These are phyloP conservation scores for Colletotrichum sojae DNA, from an alignment of 2,329 filamentous ascomycete species.

Conservation along the genomic window DNA sequence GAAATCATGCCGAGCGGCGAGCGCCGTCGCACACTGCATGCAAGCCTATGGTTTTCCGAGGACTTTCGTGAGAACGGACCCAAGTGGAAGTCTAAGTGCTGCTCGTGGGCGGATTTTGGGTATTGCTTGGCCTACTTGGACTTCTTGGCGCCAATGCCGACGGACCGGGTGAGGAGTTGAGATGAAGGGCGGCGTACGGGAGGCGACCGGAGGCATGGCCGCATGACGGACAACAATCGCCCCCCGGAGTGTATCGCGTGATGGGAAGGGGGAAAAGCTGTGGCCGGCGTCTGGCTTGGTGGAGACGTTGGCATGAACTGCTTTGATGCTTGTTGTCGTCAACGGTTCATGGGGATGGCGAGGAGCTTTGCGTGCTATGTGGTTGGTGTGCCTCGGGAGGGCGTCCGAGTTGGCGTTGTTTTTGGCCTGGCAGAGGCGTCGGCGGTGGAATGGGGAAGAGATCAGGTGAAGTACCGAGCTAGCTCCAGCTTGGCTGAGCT, in stretches of 20 bases:
- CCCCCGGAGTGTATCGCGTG: neutral
- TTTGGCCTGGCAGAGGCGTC: neutral
- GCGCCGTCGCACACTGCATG: neutral
- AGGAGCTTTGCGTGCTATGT: constrained; percentile 7
- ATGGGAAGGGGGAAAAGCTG: neutral
- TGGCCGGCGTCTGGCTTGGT: neutral
- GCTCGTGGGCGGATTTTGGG: neutral
- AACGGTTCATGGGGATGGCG: neutral
- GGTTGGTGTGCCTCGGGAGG: neutral
- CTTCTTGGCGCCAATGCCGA: constrained; percentile 26
- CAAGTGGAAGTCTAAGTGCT: constrained; percentile 4
- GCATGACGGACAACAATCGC: neutral
- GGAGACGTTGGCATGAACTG: constrained; percentile 19
- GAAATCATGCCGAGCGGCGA: neutral
- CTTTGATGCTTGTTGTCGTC: constrained; percentile 15
- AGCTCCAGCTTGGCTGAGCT: neutral
- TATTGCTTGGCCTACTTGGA: constrained; percentile 3
- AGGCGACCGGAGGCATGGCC: neutral
- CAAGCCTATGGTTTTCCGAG: neutral
- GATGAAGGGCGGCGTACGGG: neutral
- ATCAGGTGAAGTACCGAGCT: neutral
- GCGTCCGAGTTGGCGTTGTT: neutral
- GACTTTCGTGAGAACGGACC: constrained; percentile 11
- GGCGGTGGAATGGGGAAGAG: neutral
- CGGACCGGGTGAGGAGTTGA: neutral